Conservation (phyloP, 2,329 filamentous ascomycete species). For the Colletotrichum theobromicola region DNA sequence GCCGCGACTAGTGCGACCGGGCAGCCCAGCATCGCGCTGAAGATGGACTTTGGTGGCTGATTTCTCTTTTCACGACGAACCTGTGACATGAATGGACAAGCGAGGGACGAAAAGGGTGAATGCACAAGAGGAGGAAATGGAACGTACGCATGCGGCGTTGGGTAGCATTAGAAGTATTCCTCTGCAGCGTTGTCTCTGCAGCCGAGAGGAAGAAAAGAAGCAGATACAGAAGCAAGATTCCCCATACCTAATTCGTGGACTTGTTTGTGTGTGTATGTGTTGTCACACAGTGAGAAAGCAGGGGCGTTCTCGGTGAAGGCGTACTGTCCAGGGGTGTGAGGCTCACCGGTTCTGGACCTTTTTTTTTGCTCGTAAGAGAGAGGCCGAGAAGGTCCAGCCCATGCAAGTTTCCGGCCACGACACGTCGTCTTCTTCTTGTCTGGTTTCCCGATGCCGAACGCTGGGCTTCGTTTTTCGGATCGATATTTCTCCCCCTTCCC, state of each 20-base stretch:
- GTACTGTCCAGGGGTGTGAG: not conserved
- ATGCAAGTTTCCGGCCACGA: not conserved
- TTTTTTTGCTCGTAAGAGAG: not conserved
- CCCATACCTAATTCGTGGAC: not conserved
- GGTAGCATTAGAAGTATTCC: not conserved
- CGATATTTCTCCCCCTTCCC: too few species aligned
- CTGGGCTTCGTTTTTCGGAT: not conserved
- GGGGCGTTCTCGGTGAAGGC: not conserved
- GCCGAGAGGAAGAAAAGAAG: not conserved
- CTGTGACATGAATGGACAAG: not conserved
- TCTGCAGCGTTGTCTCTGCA: not conserved
- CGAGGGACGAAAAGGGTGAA: not conserved
- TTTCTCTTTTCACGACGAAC: not conserved
- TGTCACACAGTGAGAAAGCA: not conserved
- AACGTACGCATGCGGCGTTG: not conserved
- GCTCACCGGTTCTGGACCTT: not conserved
- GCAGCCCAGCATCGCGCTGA: constrained; percentile 86
- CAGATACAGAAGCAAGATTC: not conserved
- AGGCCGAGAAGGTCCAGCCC: not conserved
- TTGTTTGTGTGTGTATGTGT: not conserved
- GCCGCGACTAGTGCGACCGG: constrained; percentile 48
- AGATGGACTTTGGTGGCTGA: constrained; percentile 83
- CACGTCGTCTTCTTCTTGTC: not conserved
- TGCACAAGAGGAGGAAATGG: not conserved
- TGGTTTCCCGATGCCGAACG: not conserved